Conservation (phyloP, 2,329 filamentous ascomycete species). For the Pseudopyricularia cyperi region DNA sequence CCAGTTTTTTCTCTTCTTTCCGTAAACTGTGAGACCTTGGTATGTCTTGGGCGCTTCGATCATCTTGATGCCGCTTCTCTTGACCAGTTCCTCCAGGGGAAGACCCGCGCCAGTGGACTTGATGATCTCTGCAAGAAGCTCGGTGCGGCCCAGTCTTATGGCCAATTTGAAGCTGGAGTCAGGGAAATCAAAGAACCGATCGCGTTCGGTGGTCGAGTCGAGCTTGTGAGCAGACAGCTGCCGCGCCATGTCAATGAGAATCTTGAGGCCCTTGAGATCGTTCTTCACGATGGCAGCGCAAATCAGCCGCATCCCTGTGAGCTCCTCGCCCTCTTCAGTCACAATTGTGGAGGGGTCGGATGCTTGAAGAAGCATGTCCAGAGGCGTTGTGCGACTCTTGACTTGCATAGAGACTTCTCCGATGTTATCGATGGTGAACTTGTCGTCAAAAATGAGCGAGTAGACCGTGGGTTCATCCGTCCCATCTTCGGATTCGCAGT, state of each 20-base stretch:
- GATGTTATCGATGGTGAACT: conserved; percentile 65
- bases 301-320: conserved; percentile 19
- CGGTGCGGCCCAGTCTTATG: conserved; percentile 33
- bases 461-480: conserved; percentile 29
- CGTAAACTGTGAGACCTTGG: conserved; percentile 63
- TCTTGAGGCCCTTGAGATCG: conserved; percentile 38
- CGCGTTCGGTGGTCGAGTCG: conserved; percentile 17
- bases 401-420: conserved; percentile 57
- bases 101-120: conserved; percentile 54
- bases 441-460: conserved; percentile 46
- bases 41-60: conserved; percentile 58
- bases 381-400: conserved; percentile 47
- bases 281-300: conserved; percentile 36
- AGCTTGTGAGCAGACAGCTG: conserved; percentile 27
- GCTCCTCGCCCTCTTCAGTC: conserved; percentile 14
- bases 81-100: conserved; percentile 52
- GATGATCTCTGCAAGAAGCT: conserved; percentile 52
- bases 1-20: conserved; percentile 64
- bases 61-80: conserved; percentile 49
- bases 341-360: conserved; percentile 13
- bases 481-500: conserved; percentile 10
- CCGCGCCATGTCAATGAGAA: conserved; percentile 41
- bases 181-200: conserved; percentile 24
- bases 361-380: conserved; percentile 31
- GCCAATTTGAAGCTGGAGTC: conserved; percentile 27